Base-by-base conservation (phyloP, 140 eudicot species). In the Stevia rebaudiana region DNA sequence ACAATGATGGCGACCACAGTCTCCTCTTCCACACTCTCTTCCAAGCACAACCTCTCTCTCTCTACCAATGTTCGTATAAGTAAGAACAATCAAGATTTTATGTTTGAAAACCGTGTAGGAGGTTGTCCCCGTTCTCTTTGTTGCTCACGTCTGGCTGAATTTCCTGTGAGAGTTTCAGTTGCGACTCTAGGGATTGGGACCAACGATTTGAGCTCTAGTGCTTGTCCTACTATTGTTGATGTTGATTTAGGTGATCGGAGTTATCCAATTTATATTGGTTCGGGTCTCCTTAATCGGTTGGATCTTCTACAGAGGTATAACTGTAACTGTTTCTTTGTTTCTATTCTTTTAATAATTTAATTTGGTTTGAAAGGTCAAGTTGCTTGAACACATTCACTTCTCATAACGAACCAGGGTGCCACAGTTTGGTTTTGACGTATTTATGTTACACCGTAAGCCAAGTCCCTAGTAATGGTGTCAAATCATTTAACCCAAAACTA, bases 191-290 rank as follows among this genome's bases (percentile, higher is more conserved):
- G 68, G 23, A 56, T 69, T 62, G 86, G 76, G 28, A 67, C 74
- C 31, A 61, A 50, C 21, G 53, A 65, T 22, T 25, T 72, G 28
- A 57, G 65, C 7, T 50, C 82, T 8, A 11, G 47, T 33, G 60
- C 25, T 13, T 65, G 3, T 42, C 72, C 66, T 10, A 70, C 75
- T 0, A 47, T 77, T 23, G 94, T 90, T 4, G 95, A 90, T 48
- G 95, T 90, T 3, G 79, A 86, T 76, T 73, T 90, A 74, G 95
- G 95, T 9, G 71, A 84, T 69, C 90, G 95, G 74, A 90, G 95
- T 70, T 90, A 86, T 80, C 95, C 97, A 15, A 90, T 90, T 56
- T 90, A 90, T 51, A 90, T 90, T 6, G 97, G 97, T 25, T 68
- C 97, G n/a, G 94, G 94, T 0, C 88, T 90, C 1, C 94, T 90